phyloP scores from a whole-genome alignment of 352 stramenopile species.

The Phytophthora fragariae region DNA sequence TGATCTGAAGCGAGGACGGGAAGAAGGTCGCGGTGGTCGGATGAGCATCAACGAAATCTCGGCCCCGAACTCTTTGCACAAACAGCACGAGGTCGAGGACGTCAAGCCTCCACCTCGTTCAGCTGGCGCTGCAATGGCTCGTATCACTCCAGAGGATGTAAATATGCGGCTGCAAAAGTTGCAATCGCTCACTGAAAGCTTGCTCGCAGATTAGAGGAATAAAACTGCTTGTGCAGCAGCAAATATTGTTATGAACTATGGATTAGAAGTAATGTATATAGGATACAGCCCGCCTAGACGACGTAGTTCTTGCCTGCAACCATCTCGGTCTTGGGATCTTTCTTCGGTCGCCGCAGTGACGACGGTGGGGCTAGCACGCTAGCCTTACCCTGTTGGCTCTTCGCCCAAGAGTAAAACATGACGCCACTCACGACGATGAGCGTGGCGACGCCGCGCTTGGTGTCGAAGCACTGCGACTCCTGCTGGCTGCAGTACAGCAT shows the following conservation, averaged over 20 bases:
- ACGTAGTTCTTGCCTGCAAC: conserved; percentile 79
- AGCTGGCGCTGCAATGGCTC: conserved; percentile 8
- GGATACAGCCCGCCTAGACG: conserved; percentile 45
- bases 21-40: conserved; percentile 13
- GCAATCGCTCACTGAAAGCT: conserved; percentile 64
- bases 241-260: conserved; percentile 30
- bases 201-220: conserved; percentile 54
- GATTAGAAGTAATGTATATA: conserved; percentile 30
- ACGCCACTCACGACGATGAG: conserved; percentile 82
- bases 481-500: conserved; percentile 86
- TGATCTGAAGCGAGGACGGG: neutral
- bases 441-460: conserved; percentile 82
- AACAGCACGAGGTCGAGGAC: conserved; percentile 2
- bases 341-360: conserved; percentile 27
- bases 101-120: conserved; percentile 11
- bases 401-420: conserved; percentile 90
- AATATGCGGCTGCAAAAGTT: conserved; percentile 54
- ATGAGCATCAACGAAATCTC: conserved; percentile 50
- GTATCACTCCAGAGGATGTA: conserved; percentile 41
- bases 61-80: conserved; percentile 16
- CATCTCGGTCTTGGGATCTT: conserved; percentile 46
- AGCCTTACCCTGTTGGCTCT: conserved; percentile 60
- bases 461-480: conserved; percentile 89
- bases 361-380: conserved; percentile 28
- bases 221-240: neutral